Evolutionary conservation across 495 filamentous ascomycete genomes (phyloP).

Genomic region (Aspergillus egyptiacus): DNA sequence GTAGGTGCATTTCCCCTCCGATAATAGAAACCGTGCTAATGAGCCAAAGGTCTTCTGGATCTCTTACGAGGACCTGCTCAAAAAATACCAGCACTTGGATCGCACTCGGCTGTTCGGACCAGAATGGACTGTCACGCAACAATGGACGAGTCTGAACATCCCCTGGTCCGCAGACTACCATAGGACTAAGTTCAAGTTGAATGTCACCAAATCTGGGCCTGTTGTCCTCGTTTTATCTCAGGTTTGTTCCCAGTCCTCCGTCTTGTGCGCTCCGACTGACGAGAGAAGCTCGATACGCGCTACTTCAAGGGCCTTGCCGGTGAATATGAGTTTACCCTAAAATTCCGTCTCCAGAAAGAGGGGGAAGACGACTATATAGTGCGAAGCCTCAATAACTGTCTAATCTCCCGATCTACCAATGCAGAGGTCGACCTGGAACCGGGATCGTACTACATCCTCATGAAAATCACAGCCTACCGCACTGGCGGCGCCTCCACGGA

Average conservation of each 20-base stretch:
- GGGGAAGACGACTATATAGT: constrained; percentile 81
- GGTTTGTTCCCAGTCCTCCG: constrained; percentile 18
- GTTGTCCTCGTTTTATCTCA: constrained; percentile 78
- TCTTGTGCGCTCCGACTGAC: background rate
- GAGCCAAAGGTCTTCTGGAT: constrained; percentile 57
- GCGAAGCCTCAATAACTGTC: constrained; percentile 63
- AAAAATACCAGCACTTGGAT: constrained; percentile 76
- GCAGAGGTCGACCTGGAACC: constrained; percentile 77
- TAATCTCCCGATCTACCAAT: constrained; percentile 71
- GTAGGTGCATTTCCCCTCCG: constrained; percentile 24
- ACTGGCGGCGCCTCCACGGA: constrained; percentile 51
- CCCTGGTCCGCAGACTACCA: constrained; percentile 85
- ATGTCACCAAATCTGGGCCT: constrained; percentile 57
- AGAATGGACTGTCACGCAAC: constrained; percentile 73
- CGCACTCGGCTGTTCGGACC: constrained; percentile 84
- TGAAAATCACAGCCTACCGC: constrained; percentile 71
- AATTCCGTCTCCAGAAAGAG: constrained; percentile 77
- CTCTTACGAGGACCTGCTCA: constrained; percentile 72
- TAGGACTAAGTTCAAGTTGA: constrained; percentile 72
- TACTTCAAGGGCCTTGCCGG: constrained; percentile 82
- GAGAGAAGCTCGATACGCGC: constrained; percentile 60
- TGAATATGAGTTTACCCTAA: constrained; percentile 70
- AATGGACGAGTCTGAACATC: constrained; percentile 79
- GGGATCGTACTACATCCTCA: constrained; percentile 71
- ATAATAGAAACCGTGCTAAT: background rate